Evolutionary conservation across 106 monocot species (phyloP).

Genomic region (Dioscorea alata): DNA sequence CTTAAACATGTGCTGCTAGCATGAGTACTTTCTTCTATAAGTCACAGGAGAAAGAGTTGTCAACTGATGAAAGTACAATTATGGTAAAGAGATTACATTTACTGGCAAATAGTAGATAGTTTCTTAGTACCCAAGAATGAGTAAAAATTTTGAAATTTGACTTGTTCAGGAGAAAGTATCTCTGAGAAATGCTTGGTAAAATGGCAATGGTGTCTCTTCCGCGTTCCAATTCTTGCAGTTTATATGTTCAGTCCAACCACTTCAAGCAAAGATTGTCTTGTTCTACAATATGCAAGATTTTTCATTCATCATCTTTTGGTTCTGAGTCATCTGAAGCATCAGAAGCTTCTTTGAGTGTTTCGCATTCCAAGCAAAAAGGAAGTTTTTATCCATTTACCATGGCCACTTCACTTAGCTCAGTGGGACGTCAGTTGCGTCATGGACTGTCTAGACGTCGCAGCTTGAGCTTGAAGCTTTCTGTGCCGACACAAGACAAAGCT

Average conservation of each 20-base stretch:
- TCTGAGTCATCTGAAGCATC: slow-evolving; percentile 11
- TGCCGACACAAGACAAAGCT: slow-evolving; percentile 25
- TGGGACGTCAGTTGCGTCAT: slow-evolving; percentile 29
- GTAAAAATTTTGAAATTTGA: no score
- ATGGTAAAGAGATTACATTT: no score
- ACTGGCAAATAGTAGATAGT: no score
- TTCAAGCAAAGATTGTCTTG: slow-evolving; percentile 17
- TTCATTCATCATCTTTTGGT: slow-evolving; percentile 10
- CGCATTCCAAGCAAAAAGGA: slow-evolving; percentile 21
- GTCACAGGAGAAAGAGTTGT: no score
- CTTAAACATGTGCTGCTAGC: no score
- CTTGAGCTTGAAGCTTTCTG: slow-evolving; percentile 31
- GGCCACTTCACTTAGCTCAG: slow-evolving; percentile 28
- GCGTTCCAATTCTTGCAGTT: slow-evolving; percentile 11
- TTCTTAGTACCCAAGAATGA: no score
- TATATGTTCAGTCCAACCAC: slow-evolving; percentile 23
- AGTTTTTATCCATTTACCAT: slow-evolving; percentile 15
- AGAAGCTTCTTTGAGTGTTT: slow-evolving; percentile 7
- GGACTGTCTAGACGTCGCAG: slow-evolving; percentile 22
- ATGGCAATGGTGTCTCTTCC: slow-evolving; percentile 14
- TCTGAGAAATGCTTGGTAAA: slow-evolving; percentile 24
- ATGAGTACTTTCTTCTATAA: no score
- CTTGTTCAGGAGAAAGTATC: neutral
- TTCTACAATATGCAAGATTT: slow-evolving; percentile 11
- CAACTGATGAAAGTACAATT: no score